These are phyloP conservation scores for Phaeotremella skinneri DNA, from an alignment of 768 basidiomycete genomes.

Conservation along the genomic window DNA sequence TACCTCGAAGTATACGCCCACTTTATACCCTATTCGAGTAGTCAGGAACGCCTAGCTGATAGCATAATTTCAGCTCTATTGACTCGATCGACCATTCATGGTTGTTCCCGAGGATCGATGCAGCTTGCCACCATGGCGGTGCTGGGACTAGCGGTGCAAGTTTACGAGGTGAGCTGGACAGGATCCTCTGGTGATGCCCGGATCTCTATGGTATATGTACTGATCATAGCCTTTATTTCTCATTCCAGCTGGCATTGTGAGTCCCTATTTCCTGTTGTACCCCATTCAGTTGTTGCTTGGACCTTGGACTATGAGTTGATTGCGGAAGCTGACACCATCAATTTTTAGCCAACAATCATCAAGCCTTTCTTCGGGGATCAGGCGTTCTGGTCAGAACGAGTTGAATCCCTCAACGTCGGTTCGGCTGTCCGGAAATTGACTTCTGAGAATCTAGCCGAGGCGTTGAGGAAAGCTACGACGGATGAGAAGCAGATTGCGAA, in stretches of 20 bases:
- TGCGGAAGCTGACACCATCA: slow-evolving; percentile 1
- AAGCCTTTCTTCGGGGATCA: slow-evolving; percentile 98
- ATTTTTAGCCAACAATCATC: slow-evolving; percentile 75
- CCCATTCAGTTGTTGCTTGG: slow-evolving; percentile 6
- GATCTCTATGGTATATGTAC: neutral
- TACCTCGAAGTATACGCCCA: neutral
- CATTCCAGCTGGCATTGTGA: slow-evolving; percentile 41
- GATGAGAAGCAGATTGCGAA: slow-evolving; percentile 84
- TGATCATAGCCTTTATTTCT: too few species aligned
- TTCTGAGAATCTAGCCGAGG: slow-evolving; percentile 71
- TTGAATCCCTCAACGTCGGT: slow-evolving; percentile 93
- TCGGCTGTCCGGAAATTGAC: slow-evolving; percentile 83
- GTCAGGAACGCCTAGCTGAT: neutral
- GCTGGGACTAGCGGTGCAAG: slow-evolving; percentile 95
- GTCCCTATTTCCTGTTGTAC: slow-evolving; percentile 13
- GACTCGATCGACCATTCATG: slow-evolving; percentile 90
- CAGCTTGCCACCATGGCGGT: slow-evolving; percentile 97
- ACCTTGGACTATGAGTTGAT: slow-evolving; percentile 64
- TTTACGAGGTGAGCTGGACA: slow-evolving; percentile 67
- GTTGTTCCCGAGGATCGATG: slow-evolving; percentile 89
- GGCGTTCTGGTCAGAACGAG: slow-evolving; percentile 95
- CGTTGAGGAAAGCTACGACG: slow-evolving; percentile 75
- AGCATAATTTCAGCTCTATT: slow-evolving; percentile 55
- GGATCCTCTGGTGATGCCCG: too few species aligned
- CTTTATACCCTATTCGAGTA: neutral